phyloP scores from a whole-genome alignment of 169 alveolate species.

The Eimeria tenella region DNA sequence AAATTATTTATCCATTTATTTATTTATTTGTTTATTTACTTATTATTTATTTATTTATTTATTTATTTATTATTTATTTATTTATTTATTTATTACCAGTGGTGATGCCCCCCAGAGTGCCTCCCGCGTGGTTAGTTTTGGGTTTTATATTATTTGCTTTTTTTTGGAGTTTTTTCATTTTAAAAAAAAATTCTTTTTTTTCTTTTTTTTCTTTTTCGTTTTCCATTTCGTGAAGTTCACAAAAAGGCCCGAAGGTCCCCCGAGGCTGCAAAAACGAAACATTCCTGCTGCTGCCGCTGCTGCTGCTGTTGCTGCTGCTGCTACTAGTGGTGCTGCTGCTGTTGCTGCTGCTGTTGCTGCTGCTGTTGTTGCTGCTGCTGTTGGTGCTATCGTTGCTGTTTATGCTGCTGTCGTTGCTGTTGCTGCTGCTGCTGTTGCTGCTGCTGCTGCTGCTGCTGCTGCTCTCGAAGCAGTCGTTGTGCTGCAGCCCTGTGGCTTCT shows the following conservation, averaged over 20 bases:
- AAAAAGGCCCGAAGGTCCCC: no score
- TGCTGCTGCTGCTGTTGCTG: not conserved
- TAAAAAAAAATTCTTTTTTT: no score
- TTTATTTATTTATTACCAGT: slow-evolving; percentile 76
- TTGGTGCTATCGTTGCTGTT: not conserved
- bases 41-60: no score
- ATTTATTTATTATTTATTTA: no score
- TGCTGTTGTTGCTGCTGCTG: not conserved
- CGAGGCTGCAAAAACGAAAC: not conserved
- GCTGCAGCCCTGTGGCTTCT: slow-evolving; percentile 84
- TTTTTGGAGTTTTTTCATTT: no score
- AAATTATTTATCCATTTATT: no score
- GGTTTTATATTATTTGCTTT: not conserved
- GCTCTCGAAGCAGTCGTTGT: slow-evolving; percentile 85
- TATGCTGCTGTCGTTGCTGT: not conserved
- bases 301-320: slow-evolving; percentile 36
- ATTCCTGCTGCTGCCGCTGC: not conserved
- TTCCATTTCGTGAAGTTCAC: no score
- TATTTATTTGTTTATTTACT: no score
- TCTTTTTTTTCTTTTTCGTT: no score
- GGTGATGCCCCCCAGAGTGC: slow-evolving; percentile 89
- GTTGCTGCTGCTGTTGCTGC: not conserved
- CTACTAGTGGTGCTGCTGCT: not conserved
- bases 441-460: no score
- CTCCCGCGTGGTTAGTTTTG: slow-evolving; percentile 87